These are phyloP conservation scores for Globisporangium spinosum DNA, from an alignment of 352 stramenopile species.

Conservation along the genomic window DNA sequence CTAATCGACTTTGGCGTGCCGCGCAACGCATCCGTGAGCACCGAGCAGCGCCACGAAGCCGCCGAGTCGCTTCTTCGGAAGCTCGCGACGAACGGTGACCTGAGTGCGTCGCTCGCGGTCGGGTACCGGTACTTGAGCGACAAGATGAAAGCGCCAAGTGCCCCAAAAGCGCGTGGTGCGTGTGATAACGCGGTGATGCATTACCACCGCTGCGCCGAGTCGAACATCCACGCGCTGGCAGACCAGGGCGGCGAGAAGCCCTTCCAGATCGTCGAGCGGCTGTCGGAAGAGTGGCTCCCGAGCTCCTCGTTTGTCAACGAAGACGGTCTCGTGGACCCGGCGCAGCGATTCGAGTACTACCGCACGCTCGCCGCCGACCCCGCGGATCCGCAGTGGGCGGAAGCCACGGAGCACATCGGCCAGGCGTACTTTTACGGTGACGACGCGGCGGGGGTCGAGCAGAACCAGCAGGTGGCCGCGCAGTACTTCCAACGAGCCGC, in stretches of 20 bases:
- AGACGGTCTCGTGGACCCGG: conserved; percentile 36
- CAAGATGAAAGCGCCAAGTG: conserved; percentile 21
- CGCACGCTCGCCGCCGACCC: conserved; percentile 53
- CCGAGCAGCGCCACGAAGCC: conserved; percentile 26
- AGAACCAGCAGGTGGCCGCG: conserved; percentile 45
- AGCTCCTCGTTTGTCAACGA: conserved; percentile 21
- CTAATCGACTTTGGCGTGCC: conserved; percentile 42
- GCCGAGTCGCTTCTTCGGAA: conserved; percentile 31
- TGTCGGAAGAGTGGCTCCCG: conserved; percentile 45
- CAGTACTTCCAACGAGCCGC: conserved; percentile 68
- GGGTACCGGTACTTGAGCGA: conserved; percentile 48
- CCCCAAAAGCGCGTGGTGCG: not conserved
- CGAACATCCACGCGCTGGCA: conserved; percentile 48
- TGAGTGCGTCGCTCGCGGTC: conserved; percentile 55
- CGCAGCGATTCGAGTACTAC: conserved; percentile 64
- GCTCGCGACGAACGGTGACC: conserved; percentile 35
- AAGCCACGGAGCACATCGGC: conserved; percentile 58
- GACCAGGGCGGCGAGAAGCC: conserved; percentile 45
- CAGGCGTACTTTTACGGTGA: conserved; percentile 78
- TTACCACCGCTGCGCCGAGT: conserved; percentile 53
- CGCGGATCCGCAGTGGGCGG: conserved; percentile 50
- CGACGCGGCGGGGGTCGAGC: conserved; percentile 42
- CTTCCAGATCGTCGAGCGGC: conserved; percentile 32
- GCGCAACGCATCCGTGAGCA: conserved; percentile 21
- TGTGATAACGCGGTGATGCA: conserved; percentile 43